Evolutionary conservation across 2,329 filamentous ascomycete species (phyloP).

Genomic region (Orbilia quercus): DNA sequence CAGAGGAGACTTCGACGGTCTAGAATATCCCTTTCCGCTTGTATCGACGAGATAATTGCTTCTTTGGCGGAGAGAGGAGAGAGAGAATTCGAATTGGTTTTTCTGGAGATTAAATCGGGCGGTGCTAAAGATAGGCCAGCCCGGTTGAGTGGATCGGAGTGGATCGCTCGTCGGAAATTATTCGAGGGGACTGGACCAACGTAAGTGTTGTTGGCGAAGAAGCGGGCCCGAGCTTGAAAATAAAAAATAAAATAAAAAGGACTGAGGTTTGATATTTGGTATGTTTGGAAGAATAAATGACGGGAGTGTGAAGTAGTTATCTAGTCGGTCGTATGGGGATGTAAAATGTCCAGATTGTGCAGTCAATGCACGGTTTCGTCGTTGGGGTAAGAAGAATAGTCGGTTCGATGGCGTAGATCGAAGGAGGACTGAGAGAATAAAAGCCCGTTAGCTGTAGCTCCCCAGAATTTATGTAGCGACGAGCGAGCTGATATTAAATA

Average conservation of each 20-base stretch:
- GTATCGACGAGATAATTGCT: slow-evolving; percentile 42
- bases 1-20: background rate
- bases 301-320: background rate
- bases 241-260: no score
- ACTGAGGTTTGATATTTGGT: no score
- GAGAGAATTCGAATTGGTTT: slow-evolving; percentile 19
- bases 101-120: slow-evolving; percentile 23
- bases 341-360: background rate
- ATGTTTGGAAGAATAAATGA: no score
- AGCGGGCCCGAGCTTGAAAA: background rate
- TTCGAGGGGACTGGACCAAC: slow-evolving; percentile 21
- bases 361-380: slow-evolving; percentile 15
- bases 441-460: slow-evolving; percentile 1
- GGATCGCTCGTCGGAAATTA: slow-evolving; percentile 56
- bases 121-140: slow-evolving; percentile 43
- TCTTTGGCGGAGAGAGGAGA: slow-evolving; percentile 27
- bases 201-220: slow-evolving; percentile 33
- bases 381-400: background rate
- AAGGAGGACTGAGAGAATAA: slow-evolving; percentile 1
- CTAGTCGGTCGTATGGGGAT: slow-evolving; percentile 1
- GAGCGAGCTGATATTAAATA: background rate
- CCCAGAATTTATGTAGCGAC: background rate
- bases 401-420: background rate
- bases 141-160: slow-evolving; percentile 40
- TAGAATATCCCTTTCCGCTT: slow-evolving; percentile 7